phyloP scores from a whole-genome alignment of 768 basidiomycete species.

The Exidia glandulosa region DNA sequence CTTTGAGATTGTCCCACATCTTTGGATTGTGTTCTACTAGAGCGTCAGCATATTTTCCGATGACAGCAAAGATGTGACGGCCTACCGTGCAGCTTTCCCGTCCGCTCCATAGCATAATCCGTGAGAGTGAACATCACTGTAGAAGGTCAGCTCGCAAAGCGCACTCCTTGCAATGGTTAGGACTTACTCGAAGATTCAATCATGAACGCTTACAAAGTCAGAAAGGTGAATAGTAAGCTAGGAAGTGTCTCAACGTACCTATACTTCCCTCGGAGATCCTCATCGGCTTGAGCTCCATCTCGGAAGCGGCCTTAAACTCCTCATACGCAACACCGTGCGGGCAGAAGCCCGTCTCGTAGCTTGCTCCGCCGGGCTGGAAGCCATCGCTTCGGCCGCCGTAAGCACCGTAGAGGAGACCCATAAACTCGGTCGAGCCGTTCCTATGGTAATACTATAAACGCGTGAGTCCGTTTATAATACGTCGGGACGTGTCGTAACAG shows the following conservation, averaged over 20 bases:
- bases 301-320: constrained; percentile 44
- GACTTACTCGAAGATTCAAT: not conserved
- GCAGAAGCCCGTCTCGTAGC: constrained; percentile 53
- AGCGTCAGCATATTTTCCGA: not conserved
- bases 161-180: constrained; percentile 20
- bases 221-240: not conserved
- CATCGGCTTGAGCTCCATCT: constrained; percentile 40
- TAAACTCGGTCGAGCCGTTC: constrained; percentile 51
- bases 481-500: not conserved
- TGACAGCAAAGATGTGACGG: not conserved
- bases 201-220: not conserved
- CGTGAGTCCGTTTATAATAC: too few species aligned
- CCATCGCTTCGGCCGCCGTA: constrained; percentile 54
- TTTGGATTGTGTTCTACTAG: constrained; percentile 45
- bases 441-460: constrained; percentile 46
- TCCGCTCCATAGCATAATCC: constrained; percentile 50
- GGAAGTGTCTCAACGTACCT: constrained; percentile 19
- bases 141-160: not conserved
- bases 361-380: constrained; percentile 51
- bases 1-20: constrained; percentile 56
- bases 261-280: constrained; percentile 43
- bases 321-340: constrained; percentile 50
- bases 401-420: constrained; percentile 52
- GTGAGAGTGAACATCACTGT: constrained; percentile 46
- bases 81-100: constrained; percentile 48